phyloP scores from a whole-genome alignment of 768 basidiomycete species.

The Sporobolomyces roseus region DNA sequence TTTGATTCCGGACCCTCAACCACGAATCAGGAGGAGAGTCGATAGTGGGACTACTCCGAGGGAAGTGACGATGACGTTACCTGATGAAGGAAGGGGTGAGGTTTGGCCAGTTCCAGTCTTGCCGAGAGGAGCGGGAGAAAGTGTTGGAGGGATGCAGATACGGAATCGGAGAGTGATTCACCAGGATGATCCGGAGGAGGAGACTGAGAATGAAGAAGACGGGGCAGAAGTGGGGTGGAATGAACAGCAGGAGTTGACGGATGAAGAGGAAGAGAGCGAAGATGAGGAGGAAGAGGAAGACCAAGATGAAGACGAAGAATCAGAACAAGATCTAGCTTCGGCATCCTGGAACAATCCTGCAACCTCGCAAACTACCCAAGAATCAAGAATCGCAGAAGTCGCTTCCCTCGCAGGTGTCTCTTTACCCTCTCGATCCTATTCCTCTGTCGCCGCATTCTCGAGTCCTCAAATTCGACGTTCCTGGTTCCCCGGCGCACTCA shows the following conservation, averaged over 20 bases:
- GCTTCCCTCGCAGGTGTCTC: not conserved
- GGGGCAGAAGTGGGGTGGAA: not conserved
- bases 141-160: not conserved
- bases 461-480: not conserved
- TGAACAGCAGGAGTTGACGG: not conserved
- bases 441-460: not conserved
- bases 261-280: not conserved
- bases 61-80: not conserved
- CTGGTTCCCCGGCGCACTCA: too few species aligned
- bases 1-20: too few species aligned
- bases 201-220: not conserved
- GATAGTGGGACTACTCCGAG: too few species aligned
- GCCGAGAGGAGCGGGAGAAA: not conserved
- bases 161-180: too few species aligned
- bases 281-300: not conserved
- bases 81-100: slow-evolving; percentile 5
- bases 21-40: not conserved
- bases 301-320: not conserved
- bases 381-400: not conserved
- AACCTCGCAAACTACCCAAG: slow-evolving; percentile 22
- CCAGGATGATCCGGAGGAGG: slow-evolving; percentile 1
- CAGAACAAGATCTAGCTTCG: too few species aligned
- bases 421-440: not conserved
- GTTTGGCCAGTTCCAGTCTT: slow-evolving; percentile 1
- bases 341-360: too few species aligned